Evolutionary conservation across 371 early-diverging fungal species (phyloP).

Genomic region (Mortierella sp.): DNA sequence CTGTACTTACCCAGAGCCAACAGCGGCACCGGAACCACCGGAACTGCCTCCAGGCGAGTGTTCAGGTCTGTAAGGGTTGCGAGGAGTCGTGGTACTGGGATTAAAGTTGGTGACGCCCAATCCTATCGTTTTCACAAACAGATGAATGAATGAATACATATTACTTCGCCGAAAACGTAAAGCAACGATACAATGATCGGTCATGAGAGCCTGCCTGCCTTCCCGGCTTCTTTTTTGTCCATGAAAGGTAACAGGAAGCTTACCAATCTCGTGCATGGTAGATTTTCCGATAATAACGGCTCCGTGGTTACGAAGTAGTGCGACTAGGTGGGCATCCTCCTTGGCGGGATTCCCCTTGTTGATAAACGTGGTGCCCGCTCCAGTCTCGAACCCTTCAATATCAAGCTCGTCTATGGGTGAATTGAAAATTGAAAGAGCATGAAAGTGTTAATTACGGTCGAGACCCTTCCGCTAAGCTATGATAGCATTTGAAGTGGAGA

Average conservation of each 20-base stretch:
- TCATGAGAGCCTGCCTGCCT: background rate
- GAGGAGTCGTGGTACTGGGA: constrained; percentile 71
- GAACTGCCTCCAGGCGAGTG: constrained; percentile 82
- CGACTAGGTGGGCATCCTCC: constrained; percentile 66
- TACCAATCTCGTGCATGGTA: constrained; percentile 73
- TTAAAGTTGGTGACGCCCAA: constrained; percentile 62
- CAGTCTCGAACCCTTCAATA: constrained; percentile 67
- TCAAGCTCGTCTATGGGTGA: constrained; percentile 64
- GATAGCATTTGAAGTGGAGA: background rate
- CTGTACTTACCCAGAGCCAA: constrained; percentile 65
- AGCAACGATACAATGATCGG: background rate
- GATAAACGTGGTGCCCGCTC: constrained; percentile 71
- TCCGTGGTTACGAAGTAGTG: constrained; percentile 66
- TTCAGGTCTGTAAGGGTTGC: constrained; percentile 74
- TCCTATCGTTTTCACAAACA: constrained; percentile 18
- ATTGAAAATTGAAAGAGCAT: background rate
- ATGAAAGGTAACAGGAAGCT: constrained; percentile 20
- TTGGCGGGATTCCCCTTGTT: constrained; percentile 63
- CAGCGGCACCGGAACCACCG: constrained; percentile 76
- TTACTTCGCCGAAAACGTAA: background rate
- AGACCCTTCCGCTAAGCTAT: background rate
- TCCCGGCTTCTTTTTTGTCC: background rate
- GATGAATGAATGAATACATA: background rate
- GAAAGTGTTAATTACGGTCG: background rate
- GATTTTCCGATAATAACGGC: constrained; percentile 74